These are phyloP conservation scores for Claviceps pusilla DNA, from an alignment of 2,329 filamentous ascomycete genomes.

Conservation along the genomic window DNA sequence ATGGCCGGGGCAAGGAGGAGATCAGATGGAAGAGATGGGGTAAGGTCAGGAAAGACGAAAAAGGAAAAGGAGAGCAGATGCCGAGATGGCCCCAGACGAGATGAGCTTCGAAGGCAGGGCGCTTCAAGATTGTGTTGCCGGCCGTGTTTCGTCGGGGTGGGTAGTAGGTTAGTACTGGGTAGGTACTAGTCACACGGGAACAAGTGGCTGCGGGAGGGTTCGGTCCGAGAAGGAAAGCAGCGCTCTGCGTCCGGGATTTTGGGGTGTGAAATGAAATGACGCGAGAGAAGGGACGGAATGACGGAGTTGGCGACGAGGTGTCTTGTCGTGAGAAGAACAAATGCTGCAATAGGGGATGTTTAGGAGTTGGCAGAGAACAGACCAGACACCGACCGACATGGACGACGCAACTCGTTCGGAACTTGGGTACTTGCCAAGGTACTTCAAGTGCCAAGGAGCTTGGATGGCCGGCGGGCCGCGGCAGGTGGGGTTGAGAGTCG, in stretches of 20 bases:
- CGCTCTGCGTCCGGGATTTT: neutral
- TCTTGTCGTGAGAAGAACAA: neutral
- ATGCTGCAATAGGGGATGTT: neutral
- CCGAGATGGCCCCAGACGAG: neutral
- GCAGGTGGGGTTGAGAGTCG: too few relatives aligned
- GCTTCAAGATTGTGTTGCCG: neutral
- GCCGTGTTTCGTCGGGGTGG: neutral
- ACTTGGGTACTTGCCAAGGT: too few relatives aligned
- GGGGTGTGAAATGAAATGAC: neutral
- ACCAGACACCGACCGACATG: neutral
- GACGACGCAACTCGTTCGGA: neutral
- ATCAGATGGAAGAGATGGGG: neutral
- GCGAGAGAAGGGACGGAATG: neutral
- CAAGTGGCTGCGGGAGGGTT: neutral
- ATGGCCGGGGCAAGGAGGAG: neutral
- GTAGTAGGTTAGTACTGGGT: too few relatives aligned
- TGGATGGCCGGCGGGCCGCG: too few relatives aligned
- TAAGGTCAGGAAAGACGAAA: neutral
- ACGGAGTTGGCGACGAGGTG: neutral
- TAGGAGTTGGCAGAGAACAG: neutral
- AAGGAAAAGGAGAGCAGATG: neutral
- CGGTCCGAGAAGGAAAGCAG: neutral
- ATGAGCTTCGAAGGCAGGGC: neutral
- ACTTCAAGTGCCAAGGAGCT: too few relatives aligned
- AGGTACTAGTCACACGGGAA: neutral